These are phyloP conservation scores for Boletellus ananas DNA, from an alignment of 768 basidiomycete species.

Conservation along the genomic window DNA sequence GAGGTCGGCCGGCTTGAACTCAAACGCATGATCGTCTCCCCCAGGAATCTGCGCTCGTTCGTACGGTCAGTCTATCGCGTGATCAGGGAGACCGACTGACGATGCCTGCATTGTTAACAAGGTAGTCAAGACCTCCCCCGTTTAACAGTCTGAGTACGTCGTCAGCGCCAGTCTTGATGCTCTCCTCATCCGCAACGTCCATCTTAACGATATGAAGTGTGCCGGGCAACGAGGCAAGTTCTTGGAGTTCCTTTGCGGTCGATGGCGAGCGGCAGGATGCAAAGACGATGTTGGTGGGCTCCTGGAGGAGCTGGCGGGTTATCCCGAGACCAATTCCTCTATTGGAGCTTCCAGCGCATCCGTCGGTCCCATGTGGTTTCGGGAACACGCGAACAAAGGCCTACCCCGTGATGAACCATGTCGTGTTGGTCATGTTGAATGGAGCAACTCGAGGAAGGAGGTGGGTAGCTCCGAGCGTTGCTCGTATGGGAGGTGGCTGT, in stretches of 20 bases:
- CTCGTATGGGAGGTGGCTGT: too few species aligned
- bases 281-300: constrained; percentile 6
- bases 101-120: constrained; percentile 38
- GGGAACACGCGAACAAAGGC: too few species aligned
- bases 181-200: constrained; percentile 29
- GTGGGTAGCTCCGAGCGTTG: too few species aligned
- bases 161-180: constrained; percentile 20
- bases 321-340: constrained; percentile 7
- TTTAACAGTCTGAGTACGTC: constrained; percentile 19
- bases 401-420: too few species aligned
- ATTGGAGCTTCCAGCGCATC: too few species aligned
- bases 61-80: background rate
- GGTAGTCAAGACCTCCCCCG: constrained; percentile 33
- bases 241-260: background rate
- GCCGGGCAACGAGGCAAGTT: background rate
- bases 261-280: constrained; percentile 5
- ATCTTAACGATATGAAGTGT: constrained; percentile 31
- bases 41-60: constrained; percentile 10
- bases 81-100: constrained; percentile 20
- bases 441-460: too few species aligned
- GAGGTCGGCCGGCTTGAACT: constrained; percentile 22
- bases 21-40: constrained; percentile 25
- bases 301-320: constrained; percentile 3
- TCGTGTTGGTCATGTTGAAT: too few species aligned
- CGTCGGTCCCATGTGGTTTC: too few species aligned